Conservation (phyloP, 176 grass and related monocot species). For the Avena sativa region DNA sequence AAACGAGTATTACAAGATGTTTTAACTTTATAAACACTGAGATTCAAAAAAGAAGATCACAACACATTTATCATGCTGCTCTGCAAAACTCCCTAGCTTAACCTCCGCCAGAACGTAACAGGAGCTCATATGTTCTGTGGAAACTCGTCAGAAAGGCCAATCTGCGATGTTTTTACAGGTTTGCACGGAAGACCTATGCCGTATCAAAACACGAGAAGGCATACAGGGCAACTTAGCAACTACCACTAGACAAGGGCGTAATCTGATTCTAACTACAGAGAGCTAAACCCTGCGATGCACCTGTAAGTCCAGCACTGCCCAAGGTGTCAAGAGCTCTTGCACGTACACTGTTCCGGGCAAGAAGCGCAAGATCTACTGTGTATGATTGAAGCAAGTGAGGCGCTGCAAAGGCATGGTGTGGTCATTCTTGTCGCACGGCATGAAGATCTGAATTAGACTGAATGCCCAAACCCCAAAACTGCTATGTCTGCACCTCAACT, state of each 20-base stretch:
- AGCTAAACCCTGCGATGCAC: conserved; percentile 28
- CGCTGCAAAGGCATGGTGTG: not conserved
- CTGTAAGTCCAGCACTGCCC: not conserved
- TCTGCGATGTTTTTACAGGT: conserved; percentile 13
- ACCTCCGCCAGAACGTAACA: conserved; percentile 19
- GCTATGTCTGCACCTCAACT: not conserved
- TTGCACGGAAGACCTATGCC: conserved; percentile 1
- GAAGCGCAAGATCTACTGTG: not conserved
- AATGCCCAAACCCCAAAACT: conserved; percentile 33
- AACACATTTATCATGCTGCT: not conserved
- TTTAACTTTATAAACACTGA: not conserved
- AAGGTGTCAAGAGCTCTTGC: not conserved
- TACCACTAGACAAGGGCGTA: not conserved
- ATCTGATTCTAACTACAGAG: conserved; percentile 28
- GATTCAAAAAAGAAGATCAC: too few relatives aligned
- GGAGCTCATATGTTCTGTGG: not conserved
- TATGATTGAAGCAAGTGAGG: not conserved
- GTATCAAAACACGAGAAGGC: not conserved
- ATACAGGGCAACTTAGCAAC: conserved; percentile 28
- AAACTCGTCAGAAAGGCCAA: not conserved
- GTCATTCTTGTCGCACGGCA: not conserved
- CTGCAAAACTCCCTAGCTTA: not conserved
- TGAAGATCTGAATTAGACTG: conserved; percentile 26
- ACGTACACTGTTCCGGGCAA: not conserved
- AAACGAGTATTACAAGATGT: not conserved